Evolutionary conservation across 2,329 filamentous ascomycete genomes (phyloP).

Genomic region (Botrytis elliptica): DNA sequence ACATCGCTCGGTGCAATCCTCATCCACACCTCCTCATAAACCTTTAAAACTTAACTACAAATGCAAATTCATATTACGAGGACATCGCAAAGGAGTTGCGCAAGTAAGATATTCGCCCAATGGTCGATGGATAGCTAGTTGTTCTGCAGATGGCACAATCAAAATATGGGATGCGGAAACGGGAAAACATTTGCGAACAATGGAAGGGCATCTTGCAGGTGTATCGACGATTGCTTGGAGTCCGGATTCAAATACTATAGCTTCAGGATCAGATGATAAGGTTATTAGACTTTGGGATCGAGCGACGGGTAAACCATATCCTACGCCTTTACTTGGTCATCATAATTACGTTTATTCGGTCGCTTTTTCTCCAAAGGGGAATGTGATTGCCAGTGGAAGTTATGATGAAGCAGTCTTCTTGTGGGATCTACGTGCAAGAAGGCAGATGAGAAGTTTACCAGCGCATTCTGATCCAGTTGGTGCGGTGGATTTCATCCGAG

Average conservation of each 20-base stretch:
- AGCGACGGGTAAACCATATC: conserved; percentile 56
- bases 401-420: conserved; percentile 97
- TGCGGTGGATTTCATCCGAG: conserved; percentile 87
- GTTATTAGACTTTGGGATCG: conserved; percentile 89
- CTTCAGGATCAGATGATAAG: conserved; percentile 94
- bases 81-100: conserved; percentile 77
- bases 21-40: conserved; percentile 29
- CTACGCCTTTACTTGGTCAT: conserved; percentile 70
- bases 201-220: conserved; percentile 91
- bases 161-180: conserved; percentile 85
- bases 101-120: conserved; percentile 90
- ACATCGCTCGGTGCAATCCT: conserved; percentile 33
- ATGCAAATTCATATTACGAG: conserved; percentile 67
- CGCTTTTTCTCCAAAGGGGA: conserved; percentile 96
- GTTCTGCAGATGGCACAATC: conserved; percentile 84
- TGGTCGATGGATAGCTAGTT: conserved; percentile 83
- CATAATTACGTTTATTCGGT: conserved; percentile 95
- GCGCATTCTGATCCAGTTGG: conserved; percentile 94
- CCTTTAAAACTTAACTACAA: conserved; percentile 43
- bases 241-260: conserved; percentile 82
- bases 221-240: conserved; percentile 94
- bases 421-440: conserved; percentile 89
- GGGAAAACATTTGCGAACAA: conserved; percentile 78
- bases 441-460: conserved; percentile 84
- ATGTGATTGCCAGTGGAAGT: conserved; percentile 90